phyloP scores from a whole-genome alignment of 2,329 filamentous ascomycete genomes.

The Blastomyces silverae region DNA sequence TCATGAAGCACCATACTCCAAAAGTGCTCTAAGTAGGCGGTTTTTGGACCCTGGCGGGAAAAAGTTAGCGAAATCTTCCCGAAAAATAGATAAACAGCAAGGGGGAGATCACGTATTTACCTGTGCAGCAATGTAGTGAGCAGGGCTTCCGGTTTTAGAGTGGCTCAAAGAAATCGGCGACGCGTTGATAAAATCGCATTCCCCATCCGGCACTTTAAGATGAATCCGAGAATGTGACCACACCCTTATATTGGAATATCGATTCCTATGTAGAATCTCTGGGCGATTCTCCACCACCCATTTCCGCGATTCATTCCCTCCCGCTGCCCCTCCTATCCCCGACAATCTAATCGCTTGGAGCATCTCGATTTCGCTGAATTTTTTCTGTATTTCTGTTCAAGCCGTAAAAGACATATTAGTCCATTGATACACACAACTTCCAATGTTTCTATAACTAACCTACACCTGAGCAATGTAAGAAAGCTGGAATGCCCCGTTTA shows the following conservation, averaged over 20 bases:
- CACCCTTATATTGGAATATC: slow-evolving; percentile 83
- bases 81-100: background rate
- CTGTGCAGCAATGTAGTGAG: slow-evolving; percentile 83
- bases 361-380: slow-evolving; percentile 58
- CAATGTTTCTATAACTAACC: slow-evolving; percentile 28
- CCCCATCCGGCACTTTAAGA: slow-evolving; percentile 66
- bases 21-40: slow-evolving; percentile 67
- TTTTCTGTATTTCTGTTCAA: slow-evolving; percentile 49
- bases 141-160: slow-evolving; percentile 41
- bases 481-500: slow-evolving; percentile 32
- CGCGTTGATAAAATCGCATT: slow-evolving; percentile 75
- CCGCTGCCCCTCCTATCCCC: background rate
- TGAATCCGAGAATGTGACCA: slow-evolving; percentile 81
- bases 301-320: slow-evolving; percentile 44
- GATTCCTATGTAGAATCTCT: slow-evolving; percentile 60
- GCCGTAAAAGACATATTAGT: slow-evolving; percentile 18
- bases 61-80: background rate
- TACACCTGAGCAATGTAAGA: slow-evolving; percentile 34
- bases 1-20: slow-evolving; percentile 96
- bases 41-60: slow-evolving; percentile 62
- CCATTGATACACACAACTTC: background rate
- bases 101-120: slow-evolving; percentile 29
- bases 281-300: slow-evolving; percentile 55
- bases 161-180: slow-evolving; percentile 59
- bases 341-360: slow-evolving; percentile 42